Base-by-base conservation (phyloP, 225 moss, liverwort and hornwort species). In the Polytrichum formosum region DNA sequence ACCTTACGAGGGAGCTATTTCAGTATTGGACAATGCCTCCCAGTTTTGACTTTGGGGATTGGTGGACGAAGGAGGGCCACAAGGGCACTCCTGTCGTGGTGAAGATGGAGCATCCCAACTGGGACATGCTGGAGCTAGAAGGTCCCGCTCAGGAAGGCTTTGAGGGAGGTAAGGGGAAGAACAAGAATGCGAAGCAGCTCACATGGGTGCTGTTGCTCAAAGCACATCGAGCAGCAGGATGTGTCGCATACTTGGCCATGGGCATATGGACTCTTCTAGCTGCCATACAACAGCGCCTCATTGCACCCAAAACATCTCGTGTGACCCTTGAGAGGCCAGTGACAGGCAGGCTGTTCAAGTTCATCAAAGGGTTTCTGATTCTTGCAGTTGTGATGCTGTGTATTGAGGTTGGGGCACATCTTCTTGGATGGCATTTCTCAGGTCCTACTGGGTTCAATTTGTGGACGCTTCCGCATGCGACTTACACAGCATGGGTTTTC, bases 31-130 rank as follows among this genome's bases (percentile, higher is more conserved):
- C 81, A 71, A 96, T 96, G 96, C 93, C 96, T 73, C 93, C 96
- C 37, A 93, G 90, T 75, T 93, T 96, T 70, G 93, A 93, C 61
- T 92, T 96, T 76, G 91, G 84, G 75, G 92, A 96, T 80, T 92
- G 91, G 90, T 93, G 91, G 91, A 82, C 91, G 33, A 96, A 89
- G 85, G 96, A 96, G 56, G 89, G 90, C 67, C 93, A 92, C 71
- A 86, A 78, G 72, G 96, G 92, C 0, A 89, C 87, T 20, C 86
- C 88, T 7, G 91, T 90, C 26, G 89, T 89, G 19, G 88, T 88
- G 69, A 96, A 96, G 83, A 96, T 96, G 96, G 96, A 96, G 72
- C 92, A 96, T 82, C 96, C 96, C 26, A 96, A 93, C 77, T 96
- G 96, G 93, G 89, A 87, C 30, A 96, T 88, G 93, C 64, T 89